Evolutionary conservation across 192 early-diverging fungal species (phyloP).

Genomic region (Dissophora globulifera): DNA sequence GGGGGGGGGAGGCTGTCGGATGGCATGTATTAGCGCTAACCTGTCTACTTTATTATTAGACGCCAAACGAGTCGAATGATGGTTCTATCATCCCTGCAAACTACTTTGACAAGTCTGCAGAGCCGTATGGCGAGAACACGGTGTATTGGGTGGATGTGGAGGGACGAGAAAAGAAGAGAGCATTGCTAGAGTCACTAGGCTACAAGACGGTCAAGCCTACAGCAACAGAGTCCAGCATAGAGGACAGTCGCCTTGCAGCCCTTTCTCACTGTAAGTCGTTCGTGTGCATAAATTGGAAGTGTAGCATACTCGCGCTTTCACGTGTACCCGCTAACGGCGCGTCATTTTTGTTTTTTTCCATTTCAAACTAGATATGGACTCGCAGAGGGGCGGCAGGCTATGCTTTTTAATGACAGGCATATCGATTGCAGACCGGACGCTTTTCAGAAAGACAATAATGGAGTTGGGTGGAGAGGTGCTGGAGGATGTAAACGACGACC

Average conservation of each 20-base stretch:
- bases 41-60: too few relatives aligned
- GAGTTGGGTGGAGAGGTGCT: conserved; percentile 30
- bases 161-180: conserved; percentile 31
- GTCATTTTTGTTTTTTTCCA: not conserved
- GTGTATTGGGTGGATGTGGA: conserved; percentile 46
- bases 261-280: conserved; percentile 12
- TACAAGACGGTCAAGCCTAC: conserved; percentile 17
- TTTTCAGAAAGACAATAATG: conserved; percentile 15
- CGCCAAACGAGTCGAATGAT: conserved; percentile 5
- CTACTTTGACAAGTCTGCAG: conserved; percentile 15
- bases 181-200: conserved; percentile 23
- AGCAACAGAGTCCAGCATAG: too few relatives aligned
- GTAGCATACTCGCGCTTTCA: not conserved
- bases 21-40: too few relatives aligned
- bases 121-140: conserved; percentile 16
- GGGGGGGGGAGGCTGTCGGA: too few relatives aligned
- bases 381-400: not conserved
- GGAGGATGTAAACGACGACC: conserved; percentile 18
- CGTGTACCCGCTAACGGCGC: not conserved
- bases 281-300: not conserved
- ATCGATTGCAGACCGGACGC: conserved; percentile 2
- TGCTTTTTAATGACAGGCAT: conserved; percentile 38
- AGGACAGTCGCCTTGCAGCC: not conserved
- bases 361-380: not conserved
- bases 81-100: conserved; percentile 15